phyloP scores from a whole-genome alignment of 352 stramenopile genomes.

The Pseudoperonospora humuli region DNA sequence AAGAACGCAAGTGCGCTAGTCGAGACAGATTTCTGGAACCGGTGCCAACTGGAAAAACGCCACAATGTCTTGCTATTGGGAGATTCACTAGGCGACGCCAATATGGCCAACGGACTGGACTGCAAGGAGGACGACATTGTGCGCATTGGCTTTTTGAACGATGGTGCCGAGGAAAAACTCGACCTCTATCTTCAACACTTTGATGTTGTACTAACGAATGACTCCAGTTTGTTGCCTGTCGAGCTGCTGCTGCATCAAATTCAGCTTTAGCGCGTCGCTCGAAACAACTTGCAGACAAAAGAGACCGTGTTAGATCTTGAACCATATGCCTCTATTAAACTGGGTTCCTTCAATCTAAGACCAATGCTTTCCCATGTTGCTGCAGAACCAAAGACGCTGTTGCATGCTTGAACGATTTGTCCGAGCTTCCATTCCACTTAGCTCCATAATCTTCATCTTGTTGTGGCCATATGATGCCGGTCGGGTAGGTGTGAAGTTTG shows the following conservation, averaged over 20 bases:
- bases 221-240: conserved; percentile 51
- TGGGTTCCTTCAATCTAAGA: background rate
- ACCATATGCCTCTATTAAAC: no score
- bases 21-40: conserved; percentile 60
- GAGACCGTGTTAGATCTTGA: background rate
- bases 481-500: no score
- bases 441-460: no score
- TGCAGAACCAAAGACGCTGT: background rate
- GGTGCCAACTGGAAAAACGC: conserved; percentile 61
- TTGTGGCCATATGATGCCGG: background rate
- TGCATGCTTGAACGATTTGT: no score
- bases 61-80: conserved; percentile 70
- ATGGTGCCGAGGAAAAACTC: conserved; percentile 43
- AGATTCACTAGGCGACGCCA: conserved; percentile 59
- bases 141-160: conserved; percentile 64
- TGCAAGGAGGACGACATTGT: conserved; percentile 55
- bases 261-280: conserved; percentile 11
- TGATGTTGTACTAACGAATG: conserved; percentile 75
- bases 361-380: background rate
- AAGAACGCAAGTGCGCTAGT: conserved; percentile 65
- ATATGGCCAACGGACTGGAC: conserved; percentile 59
- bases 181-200: conserved; percentile 52
- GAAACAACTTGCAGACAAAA: background rate
- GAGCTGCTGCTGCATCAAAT: conserved; percentile 58
- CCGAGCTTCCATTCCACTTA: no score